Evolutionary conservation across 169 alveolate species (phyloP), one percentile per base, ranked within the genome.

Genomic region (Babesia divergens): DNA sequence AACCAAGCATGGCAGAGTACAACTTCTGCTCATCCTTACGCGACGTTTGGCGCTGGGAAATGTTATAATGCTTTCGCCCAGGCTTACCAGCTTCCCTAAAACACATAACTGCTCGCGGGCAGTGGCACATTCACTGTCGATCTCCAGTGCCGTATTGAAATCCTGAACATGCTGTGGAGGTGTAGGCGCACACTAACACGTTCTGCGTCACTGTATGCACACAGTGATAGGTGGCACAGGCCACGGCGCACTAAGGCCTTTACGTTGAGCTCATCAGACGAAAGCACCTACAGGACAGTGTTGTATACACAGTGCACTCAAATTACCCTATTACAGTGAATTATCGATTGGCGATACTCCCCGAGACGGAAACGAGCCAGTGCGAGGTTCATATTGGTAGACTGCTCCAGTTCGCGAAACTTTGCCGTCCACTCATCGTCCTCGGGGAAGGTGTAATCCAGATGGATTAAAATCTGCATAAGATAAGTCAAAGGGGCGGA

Each of bases 361-460:
- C 40, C 24, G 28, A 80, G 51, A 38, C 70, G 68, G 65, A 65
- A 69, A 24, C 60, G 29, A 40, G 56, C 51, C 49, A 80, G 50
- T 34, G 84, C 83, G 50, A 70, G 59, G 54, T 80, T 80, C 60
- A 62, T 31, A 66, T 69, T 44, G 26, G 84, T 52, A 16, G 37
- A 29, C 26, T 43, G 20, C 53, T 65, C 62, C 64, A 80, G n/a
- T 28, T 65, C 72, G 26, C 68, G 65, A 60, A 80, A 70, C 34
- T 69, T 80, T 16, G 51, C 43, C 56, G 22, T 52, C 70, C 60
- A 68, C 42, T 69, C 72, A 13, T 43, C 80, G 22, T 65, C 81
- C 28, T 80, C 80, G 3, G 88, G 69, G 50, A 80, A 69, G 29
- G 88, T 69, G 84, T 80, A 80, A 34, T 80, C 88, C 72, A 80